These are phyloP conservation scores for Trichothecium sympodiale DNA, from an alignment of 2,329 filamentous ascomycete genomes.

Conservation along the genomic window DNA sequence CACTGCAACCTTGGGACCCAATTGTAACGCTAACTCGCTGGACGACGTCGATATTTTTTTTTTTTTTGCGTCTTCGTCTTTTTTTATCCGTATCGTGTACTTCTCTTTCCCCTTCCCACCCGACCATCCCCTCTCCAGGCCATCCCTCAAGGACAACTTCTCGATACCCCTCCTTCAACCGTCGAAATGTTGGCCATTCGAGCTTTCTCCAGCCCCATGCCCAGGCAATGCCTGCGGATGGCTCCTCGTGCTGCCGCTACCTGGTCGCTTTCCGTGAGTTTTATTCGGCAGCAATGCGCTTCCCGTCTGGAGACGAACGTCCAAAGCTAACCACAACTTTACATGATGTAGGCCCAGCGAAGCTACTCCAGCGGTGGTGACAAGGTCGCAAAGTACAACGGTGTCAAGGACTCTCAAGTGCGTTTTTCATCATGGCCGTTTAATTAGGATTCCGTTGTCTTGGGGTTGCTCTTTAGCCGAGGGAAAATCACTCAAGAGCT, in stretches of 20 bases:
- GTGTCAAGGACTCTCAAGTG: constrained; percentile 80
- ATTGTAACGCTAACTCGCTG: not conserved
- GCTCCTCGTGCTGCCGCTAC: constrained; percentile 43
- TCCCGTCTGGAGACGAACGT: not conserved
- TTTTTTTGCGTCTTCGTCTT: constrained; percentile 3
- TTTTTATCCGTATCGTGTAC: constrained; percentile 2
- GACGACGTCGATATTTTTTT: constrained; percentile 4
- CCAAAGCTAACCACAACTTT: constrained; percentile 4
- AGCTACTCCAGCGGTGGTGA: constrained; percentile 56
- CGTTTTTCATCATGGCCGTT: constrained; percentile 23
- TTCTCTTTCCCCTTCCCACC: constrained; percentile 3
- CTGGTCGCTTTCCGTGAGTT: constrained; percentile 23
- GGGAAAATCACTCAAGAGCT: constrained; percentile 30
- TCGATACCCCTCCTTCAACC: constrained; percentile 1
- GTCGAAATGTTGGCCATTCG: constrained; percentile 73
- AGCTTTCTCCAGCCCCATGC: constrained; percentile 63
- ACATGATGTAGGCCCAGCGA: constrained; percentile 34
- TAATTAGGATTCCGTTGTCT: constrained; percentile 1
- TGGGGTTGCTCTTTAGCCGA: constrained; percentile 8
- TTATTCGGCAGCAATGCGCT: not conserved
- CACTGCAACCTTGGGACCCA: too few relatives aligned
- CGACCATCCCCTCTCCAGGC: not conserved
- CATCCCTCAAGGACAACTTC: not conserved
- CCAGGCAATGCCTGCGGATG: constrained; percentile 67
- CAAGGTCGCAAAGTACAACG: constrained; percentile 86